These are phyloP conservation scores for Ganoderma meredithae DNA, from an alignment of 1,284 basidiomycete species.

Conservation along the genomic window DNA sequence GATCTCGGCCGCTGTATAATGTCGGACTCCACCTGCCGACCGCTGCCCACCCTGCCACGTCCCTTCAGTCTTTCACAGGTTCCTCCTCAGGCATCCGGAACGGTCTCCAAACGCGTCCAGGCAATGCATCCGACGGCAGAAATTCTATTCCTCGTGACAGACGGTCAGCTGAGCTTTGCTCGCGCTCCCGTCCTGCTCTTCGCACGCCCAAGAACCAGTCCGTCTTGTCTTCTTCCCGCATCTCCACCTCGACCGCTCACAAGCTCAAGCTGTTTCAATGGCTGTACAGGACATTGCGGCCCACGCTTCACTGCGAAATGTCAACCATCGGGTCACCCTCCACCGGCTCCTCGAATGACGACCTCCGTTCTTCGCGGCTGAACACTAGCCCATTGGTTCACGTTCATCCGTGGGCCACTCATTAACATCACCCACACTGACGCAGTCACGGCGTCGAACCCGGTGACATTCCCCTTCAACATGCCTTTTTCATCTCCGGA, in stretches of 20 bases:
- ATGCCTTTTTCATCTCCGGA: constrained; percentile 33
- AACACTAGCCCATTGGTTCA: constrained; percentile 5
- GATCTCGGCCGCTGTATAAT: constrained; percentile 22
- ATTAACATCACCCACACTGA: constrained; percentile 22
- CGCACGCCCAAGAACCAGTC: constrained; percentile 17
- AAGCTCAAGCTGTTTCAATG: constrained; percentile 7
- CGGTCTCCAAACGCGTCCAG: constrained; percentile 8
- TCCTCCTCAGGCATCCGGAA: constrained; percentile 16
- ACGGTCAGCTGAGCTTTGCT: constrained; percentile 14
- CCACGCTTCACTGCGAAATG: constrained; percentile 5
- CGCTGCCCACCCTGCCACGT: constrained; percentile 1
- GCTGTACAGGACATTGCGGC: constrained; percentile 14
- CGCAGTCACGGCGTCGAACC: constrained; percentile 16
- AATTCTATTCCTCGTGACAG: constrained; percentile 4
- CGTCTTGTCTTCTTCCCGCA: constrained; percentile 19
- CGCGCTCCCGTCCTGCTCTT: constrained; percentile 18
- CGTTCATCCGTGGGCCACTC: constrained; percentile 2
- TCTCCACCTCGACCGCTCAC: constrained; percentile 1
- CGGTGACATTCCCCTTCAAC: constrained; percentile 21
- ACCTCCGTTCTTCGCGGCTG: neutral
- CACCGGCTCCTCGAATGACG: neutral
- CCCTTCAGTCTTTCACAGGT: constrained; percentile 10
- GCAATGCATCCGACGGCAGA: neutral
- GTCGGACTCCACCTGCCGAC: constrained; percentile 15
- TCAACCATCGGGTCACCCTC: neutral